A percentile compares a stretch with the other conserved stretches of the same genome.
Evolutionary conservation across 2,329 filamentous ascomycete species (phyloP).

Genomic region (Cladosporium colombiae): DNA sequence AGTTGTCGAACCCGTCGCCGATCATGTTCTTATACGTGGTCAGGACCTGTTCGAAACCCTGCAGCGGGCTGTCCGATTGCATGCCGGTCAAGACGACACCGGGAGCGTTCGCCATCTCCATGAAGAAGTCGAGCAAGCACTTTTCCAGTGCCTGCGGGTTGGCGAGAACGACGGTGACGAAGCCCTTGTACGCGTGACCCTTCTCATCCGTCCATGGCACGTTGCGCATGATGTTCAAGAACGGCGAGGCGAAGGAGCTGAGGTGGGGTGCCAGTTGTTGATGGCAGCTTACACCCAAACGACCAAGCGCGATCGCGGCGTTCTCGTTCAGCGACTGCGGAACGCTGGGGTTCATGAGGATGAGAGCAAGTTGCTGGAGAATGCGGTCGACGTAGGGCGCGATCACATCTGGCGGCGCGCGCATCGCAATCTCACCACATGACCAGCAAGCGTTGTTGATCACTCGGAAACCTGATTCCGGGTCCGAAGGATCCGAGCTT

Average conservation of each 20-base stretch:
- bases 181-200: conserved; percentile 87
- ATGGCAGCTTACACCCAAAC: conserved; percentile 78
- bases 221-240: conserved; percentile 77
- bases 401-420: conserved; percentile 71
- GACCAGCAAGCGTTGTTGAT: conserved; percentile 99
- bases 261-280: conserved; percentile 77
- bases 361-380: conserved; percentile 74
- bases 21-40: conserved; percentile 57
- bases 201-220: conserved; percentile 92
- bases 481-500: conserved; percentile 67
- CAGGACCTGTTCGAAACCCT: conserved; percentile 68
- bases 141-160: conserved; percentile 94
- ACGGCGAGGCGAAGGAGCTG: conserved; percentile 75
- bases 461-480: conserved; percentile 84
- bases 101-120: conserved; percentile 72
- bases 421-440: conserved; percentile 85
- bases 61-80: conserved; percentile 61
- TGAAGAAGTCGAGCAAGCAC: conserved; percentile 78
- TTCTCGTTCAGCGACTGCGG: conserved; percentile 90
- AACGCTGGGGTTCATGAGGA: conserved; percentile 81
- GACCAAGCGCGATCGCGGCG: conserved; percentile 86
- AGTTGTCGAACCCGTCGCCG: conserved; percentile 52
- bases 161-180: conserved; percentile 77
- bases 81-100: conserved; percentile 61
- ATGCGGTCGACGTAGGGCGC: conserved; percentile 74